These are phyloP conservation scores for Alternaria novae-zelandiae DNA, from an alignment of 2,329 filamentous ascomycete genomes.

Conservation along the genomic window DNA sequence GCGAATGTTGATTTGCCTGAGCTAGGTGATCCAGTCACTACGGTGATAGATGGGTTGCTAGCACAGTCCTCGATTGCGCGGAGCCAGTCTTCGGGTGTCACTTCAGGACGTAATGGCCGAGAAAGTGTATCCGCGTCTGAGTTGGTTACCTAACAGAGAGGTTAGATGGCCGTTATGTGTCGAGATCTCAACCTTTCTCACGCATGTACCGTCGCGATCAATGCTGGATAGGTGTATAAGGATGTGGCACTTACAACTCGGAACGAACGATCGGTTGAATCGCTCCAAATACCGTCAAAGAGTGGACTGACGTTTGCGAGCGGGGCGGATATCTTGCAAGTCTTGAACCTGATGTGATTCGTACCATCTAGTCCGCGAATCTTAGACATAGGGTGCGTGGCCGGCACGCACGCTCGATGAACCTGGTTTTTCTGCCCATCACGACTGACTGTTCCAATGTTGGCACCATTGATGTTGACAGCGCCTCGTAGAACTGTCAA, in stretches of 20 bases:
- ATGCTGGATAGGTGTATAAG: too few species aligned
- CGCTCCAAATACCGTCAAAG: constrained; percentile 71
- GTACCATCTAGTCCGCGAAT: constrained; percentile 63
- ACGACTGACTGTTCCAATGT: constrained; percentile 55
- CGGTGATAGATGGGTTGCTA: constrained; percentile 51
- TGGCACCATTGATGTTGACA: constrained; percentile 70
- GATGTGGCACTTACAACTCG: constrained; percentile 5
- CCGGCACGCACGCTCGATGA: constrained; percentile 69
- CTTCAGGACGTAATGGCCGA: constrained; percentile 46
- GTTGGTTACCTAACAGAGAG: constrained; percentile 30
- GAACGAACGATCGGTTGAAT: constrained; percentile 44
- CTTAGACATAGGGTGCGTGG: constrained; percentile 73
- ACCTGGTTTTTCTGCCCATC: constrained; percentile 18
- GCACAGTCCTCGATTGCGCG: constrained; percentile 48
- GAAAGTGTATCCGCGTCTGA: constrained; percentile 34
- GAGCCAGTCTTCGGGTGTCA: constrained; percentile 67
- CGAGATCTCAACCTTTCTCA: background rate
- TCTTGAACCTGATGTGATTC: constrained; percentile 56
- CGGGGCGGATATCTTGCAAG: constrained; percentile 56
- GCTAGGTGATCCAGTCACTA: constrained; percentile 73
- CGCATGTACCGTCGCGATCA: background rate
- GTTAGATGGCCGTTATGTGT: background rate
- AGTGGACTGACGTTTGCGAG: constrained; percentile 69
- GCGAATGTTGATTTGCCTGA: constrained; percentile 80
- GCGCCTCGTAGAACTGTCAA: constrained; percentile 67